phyloP scores from a whole-genome alignment of 768 basidiomycete genomes.

The Psilocybe subaeruginosa region DNA sequence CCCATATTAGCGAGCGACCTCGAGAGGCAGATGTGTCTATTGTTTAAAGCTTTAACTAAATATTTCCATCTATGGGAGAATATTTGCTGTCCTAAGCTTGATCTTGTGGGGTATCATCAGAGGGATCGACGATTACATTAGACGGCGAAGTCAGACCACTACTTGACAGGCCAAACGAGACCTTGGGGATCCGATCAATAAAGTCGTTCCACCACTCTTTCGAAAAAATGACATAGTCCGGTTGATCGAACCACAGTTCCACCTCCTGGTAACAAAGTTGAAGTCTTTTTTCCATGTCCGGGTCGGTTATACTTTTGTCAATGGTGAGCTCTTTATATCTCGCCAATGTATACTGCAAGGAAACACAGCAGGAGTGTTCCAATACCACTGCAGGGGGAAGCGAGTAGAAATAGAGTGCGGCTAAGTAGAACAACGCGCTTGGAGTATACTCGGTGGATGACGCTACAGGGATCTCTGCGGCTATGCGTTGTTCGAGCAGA shows the following conservation, averaged over 20 bases:
- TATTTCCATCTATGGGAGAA: no score
- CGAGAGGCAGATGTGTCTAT: no score
- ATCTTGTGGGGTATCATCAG: no score
- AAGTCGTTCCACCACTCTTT: background rate
- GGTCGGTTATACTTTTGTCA: background rate
- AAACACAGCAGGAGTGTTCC: background rate
- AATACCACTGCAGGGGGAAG: background rate
- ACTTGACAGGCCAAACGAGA: no score
- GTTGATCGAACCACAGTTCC: background rate
- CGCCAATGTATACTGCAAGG: background rate
- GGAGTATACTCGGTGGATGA: background rate
- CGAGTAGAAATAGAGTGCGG: background rate
- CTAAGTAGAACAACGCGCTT: background rate
- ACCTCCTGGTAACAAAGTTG: background rate
- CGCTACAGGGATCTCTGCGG: no score
- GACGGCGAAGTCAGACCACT: no score
- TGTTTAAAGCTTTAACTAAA: no score
- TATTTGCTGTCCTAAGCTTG: no score
- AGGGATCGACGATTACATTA: no score
- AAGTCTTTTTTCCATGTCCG: background rate
- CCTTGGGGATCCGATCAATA: no score
- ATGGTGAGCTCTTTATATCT: background rate
- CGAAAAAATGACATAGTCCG: background rate
- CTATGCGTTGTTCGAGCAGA: background rate
- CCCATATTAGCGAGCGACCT: no score